phyloP scores from a whole-genome alignment of 1,284 basidiomycete species.

The Apiotrichum porosum region DNA sequence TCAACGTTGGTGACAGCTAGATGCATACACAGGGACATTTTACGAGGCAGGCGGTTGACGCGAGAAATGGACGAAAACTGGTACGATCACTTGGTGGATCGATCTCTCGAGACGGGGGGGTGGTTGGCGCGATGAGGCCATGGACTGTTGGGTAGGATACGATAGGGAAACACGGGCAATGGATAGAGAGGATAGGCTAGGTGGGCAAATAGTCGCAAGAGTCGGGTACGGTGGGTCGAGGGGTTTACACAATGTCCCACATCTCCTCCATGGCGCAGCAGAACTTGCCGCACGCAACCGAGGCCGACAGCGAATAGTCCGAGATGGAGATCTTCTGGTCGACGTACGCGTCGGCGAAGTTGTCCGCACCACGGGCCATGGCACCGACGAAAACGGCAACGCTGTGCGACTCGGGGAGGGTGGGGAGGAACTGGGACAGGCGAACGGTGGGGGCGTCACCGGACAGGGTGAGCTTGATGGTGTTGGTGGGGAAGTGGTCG shows the following conservation, averaged over 20 bases:
- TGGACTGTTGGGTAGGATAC: too few relatives aligned
- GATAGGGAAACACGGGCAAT: too few relatives aligned
- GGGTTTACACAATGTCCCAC: conserved; percentile 58
- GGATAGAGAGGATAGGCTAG: too few relatives aligned
- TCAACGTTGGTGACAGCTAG: conserved; percentile 8
- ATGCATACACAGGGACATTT: conserved; percentile 18
- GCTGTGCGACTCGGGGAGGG: conserved; percentile 76
- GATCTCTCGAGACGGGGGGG: background rate
- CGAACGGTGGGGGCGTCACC: conserved; percentile 83
- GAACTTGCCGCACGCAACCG: conserved; percentile 87
- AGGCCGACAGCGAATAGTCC: conserved; percentile 89
- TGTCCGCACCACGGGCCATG: conserved; percentile 91
- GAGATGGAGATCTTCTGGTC: conserved; percentile 98
- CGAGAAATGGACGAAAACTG: background rate
- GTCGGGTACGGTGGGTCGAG: too few relatives aligned
- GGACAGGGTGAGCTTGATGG: conserved; percentile 90
- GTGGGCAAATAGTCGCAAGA: too few relatives aligned
- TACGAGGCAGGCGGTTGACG: conserved; percentile 4
- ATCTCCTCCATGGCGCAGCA: conserved; percentile 64
- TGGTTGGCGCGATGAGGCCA: background rate
- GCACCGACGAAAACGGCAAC: conserved; percentile 96
- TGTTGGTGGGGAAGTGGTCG: conserved; percentile 93
- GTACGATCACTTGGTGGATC: too few relatives aligned
- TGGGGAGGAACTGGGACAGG: conserved; percentile 75
- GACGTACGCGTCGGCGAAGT: conserved; percentile 90